These are phyloP conservation scores for Aspergillus fumigatus DNA, from an alignment of 2,329 filamentous ascomycete species.

Conservation along the genomic window DNA sequence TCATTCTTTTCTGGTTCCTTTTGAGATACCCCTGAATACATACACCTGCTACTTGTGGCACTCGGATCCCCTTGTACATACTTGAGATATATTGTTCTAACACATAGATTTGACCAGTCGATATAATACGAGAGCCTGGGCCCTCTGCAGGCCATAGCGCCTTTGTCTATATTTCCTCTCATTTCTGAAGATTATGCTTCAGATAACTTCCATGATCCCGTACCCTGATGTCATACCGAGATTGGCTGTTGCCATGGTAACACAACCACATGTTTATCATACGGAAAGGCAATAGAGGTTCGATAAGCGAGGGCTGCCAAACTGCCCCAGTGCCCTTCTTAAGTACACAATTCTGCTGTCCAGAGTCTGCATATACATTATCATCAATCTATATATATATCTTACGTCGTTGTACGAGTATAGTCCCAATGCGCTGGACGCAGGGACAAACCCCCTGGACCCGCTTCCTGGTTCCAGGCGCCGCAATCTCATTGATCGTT, in stretches of 20 bases:
- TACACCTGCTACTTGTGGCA: slow-evolving; percentile 30
- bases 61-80: slow-evolving; percentile 31
- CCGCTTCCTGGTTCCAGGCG: slow-evolving; percentile 27
- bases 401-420: background rate
- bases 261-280: background rate
- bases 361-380: background rate
- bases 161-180: background rate
- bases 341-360: background rate
- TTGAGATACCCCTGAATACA: slow-evolving; percentile 38
- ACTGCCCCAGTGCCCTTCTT: background rate
- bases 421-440: slow-evolving; percentile 8
- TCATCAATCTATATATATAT: background rate
- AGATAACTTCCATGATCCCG: background rate
- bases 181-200: background rate
- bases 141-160: slow-evolving; percentile 14
- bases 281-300: background rate
- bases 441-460: slow-evolving; percentile 17
- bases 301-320: slow-evolving; percentile 10
- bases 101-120: slow-evolving; percentile 21
- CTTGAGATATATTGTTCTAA: slow-evolving; percentile 9
- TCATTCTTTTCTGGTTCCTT: slow-evolving; percentile 22
- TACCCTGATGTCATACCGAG: background rate
- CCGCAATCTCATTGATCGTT: slow-evolving; percentile 21
- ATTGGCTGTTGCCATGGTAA: background rate
- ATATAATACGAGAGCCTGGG: slow-evolving; percentile 2